Evolutionary conservation across 352 stramenopile genomes (phyloP).

Genomic region (Pythium sukuiense): DNA sequence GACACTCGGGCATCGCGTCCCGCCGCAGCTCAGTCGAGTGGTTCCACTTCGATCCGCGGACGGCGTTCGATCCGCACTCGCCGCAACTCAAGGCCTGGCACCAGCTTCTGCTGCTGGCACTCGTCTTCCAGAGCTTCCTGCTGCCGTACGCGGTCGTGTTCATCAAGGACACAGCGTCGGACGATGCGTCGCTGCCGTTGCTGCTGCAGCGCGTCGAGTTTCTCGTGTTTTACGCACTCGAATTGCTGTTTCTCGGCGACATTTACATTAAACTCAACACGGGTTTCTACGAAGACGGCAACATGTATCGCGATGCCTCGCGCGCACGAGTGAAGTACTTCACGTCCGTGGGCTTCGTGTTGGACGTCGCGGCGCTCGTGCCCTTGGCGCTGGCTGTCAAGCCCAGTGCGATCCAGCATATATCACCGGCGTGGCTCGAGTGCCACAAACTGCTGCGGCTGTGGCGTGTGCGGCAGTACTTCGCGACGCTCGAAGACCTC

Average conservation of each 20-base stretch:
- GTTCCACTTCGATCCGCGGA: slow-evolving; percentile 40
- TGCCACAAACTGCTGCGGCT: slow-evolving; percentile 52
- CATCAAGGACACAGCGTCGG: background rate
- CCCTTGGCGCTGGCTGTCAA: slow-evolving; percentile 36
- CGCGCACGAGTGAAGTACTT: slow-evolving; percentile 47
- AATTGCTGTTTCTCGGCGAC: slow-evolving; percentile 49
- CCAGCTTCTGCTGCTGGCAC: slow-evolving; percentile 39
- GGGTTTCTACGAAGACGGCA: slow-evolving; percentile 57
- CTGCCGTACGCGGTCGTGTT: slow-evolving; percentile 48
- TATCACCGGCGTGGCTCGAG: slow-evolving; percentile 38
- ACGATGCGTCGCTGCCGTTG: slow-evolving; percentile 10
- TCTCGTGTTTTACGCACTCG: slow-evolving; percentile 34
- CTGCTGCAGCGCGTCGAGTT: slow-evolving; percentile 22
- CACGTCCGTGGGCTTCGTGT: slow-evolving; percentile 37
- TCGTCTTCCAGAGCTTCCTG: slow-evolving; percentile 53
- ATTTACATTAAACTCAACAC: slow-evolving; percentile 62
- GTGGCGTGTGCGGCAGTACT: slow-evolving; percentile 44
- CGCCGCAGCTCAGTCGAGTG: slow-evolving; percentile 23
- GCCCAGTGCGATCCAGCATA: background rate
- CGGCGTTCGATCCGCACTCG: slow-evolving; percentile 54
- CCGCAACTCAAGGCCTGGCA: slow-evolving; percentile 47
- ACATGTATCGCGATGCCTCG: slow-evolving; percentile 41
- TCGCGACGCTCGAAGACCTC: slow-evolving; percentile 51
- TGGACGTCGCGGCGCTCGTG: slow-evolving; percentile 44
- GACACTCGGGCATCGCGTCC: slow-evolving; percentile 15